Evolutionary conservation across 2,329 filamentous ascomycete species (phyloP).

Genomic region (Neonectria faginata): DNA sequence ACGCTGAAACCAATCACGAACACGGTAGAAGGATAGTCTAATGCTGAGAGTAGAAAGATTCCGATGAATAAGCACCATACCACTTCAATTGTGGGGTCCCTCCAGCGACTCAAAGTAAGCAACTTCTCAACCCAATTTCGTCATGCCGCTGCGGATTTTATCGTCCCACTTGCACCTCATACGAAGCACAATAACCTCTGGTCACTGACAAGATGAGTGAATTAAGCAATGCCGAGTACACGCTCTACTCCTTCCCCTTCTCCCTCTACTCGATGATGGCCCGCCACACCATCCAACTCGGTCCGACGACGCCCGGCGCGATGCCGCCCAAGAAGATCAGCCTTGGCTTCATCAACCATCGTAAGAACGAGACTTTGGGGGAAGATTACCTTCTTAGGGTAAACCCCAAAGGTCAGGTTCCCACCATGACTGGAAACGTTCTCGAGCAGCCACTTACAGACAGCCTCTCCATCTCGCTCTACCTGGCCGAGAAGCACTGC

Average conservation of each 20-base stretch:
- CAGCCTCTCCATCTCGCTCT: constrained; percentile 26
- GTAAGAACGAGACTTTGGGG: constrained; percentile 18
- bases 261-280: constrained; percentile 34
- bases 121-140: too few relatives aligned
- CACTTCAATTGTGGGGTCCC: too few relatives aligned
- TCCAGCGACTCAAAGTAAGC: too few relatives aligned
- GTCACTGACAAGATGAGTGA: too few relatives aligned
- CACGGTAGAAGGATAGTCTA: too few relatives aligned
- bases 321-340: constrained; percentile 17
- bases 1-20: too few relatives aligned
- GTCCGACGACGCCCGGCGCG: constrained; percentile 11
- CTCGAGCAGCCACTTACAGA: constrained; percentile 20
- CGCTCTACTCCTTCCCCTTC: constrained; percentile 30
- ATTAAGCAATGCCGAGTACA: not conserved
- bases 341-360: constrained; percentile 24
- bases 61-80: too few relatives aligned
- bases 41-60: too few relatives aligned
- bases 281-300: constrained; percentile 27
- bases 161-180: too few relatives aligned
- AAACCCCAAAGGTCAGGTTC: constrained; percentile 31
- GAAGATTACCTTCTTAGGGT: constrained; percentile 24
- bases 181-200: too few relatives aligned
- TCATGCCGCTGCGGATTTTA: too few relatives aligned
- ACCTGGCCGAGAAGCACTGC: constrained; percentile 31
- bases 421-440: constrained; percentile 21